Percentiles rank a stretch among this genome's conserved stretches.
phyloP scores from a whole-genome alignment of 352 stramenopile species.

The Phytophthora sojae region DNA sequence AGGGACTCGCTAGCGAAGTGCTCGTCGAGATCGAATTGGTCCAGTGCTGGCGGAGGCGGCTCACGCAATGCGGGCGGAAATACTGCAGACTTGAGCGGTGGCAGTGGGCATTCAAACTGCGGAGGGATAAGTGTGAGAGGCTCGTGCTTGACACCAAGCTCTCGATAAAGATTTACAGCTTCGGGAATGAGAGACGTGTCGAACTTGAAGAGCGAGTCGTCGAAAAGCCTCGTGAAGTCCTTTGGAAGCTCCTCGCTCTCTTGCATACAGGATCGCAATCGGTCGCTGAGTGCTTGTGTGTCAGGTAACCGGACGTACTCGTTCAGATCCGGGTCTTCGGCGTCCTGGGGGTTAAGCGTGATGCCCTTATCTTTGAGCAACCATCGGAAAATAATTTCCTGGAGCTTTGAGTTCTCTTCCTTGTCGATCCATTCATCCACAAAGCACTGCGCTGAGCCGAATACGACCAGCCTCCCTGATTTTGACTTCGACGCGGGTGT shows the following conservation, averaged over 20 bases:
- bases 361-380: constrained; percentile 88
- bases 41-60: constrained; percentile 89
- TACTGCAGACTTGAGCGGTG: constrained; percentile 92
- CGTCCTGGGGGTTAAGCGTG: constrained; percentile 71
- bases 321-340: constrained; percentile 85
- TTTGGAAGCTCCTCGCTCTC: constrained; percentile 94
- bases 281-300: constrained; percentile 93
- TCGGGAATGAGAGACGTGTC: constrained; percentile 95
- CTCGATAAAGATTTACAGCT: constrained; percentile 92
- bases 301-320: constrained; percentile 94
- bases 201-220: constrained; percentile 95
- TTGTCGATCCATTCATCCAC: constrained; percentile 96
- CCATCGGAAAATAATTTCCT: constrained; percentile 95
- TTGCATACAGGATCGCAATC: constrained; percentile 95
- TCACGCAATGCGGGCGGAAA: constrained; percentile 94
- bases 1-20: constrained; percentile 94
- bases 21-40: constrained; percentile 98
- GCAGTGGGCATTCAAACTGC: constrained; percentile 95
- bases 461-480: constrained; percentile 83
- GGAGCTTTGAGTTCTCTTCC: constrained; percentile 94
- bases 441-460: constrained; percentile 95
- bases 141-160: constrained; percentile 95
- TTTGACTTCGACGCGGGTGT: constrained; percentile 48
- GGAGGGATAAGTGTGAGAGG: constrained; percentile 94
- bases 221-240: constrained; percentile 95